Evolutionary conservation across 352 stramenopile species (phyloP), one percentile per base, ranked within the genome.

Genomic region (Pythium sukuiense): DNA sequence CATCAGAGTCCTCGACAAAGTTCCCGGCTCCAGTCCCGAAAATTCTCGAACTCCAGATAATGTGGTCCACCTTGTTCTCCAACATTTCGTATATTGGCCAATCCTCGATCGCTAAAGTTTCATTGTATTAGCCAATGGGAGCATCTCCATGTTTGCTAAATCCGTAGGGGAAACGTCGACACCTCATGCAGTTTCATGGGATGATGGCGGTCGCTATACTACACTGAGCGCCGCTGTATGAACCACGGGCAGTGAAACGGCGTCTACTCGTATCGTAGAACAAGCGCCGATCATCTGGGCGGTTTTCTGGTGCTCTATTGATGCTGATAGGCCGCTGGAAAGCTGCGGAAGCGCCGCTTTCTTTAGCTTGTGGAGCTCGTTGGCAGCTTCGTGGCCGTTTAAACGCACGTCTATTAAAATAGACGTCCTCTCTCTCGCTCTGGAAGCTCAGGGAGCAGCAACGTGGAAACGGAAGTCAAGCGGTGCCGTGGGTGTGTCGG

Each of bases 31-130:
- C 39, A 62, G 54, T 35, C 41, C 9, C 24, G 41, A 48, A 48
- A 48, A 18, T 68, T 69, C 55, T 14, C 59, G 62, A 49, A 30
- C 61, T 27, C 13, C 55, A 49, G 53, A 35, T n/a, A 29, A 35
- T 35, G 41, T 48, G 41, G 41, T 26, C 41, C 41, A 48, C 41
- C 5, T 26, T 9, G 18, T 14, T 2, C 14, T 18, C 11, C 37
- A 43, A 43, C 8, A 35, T 9, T 24, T 0, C 32, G 32, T 5
- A 35, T 35, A 35, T 35, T 9, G 8, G 8, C 32, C 32, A 35
- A 35, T 35, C 32, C 5, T 35, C 5, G 8, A 5, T 5, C 32
- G 5, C 32, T 1, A 35, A 35, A 9, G 8, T 1, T 1, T 35
- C 12, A 18, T 43, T 5, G 6, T 41, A 18, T 18, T 13, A n/a